Base-by-base conservation (phyloP, 352 stramenopile species). In the Pythium sp. region DNA sequence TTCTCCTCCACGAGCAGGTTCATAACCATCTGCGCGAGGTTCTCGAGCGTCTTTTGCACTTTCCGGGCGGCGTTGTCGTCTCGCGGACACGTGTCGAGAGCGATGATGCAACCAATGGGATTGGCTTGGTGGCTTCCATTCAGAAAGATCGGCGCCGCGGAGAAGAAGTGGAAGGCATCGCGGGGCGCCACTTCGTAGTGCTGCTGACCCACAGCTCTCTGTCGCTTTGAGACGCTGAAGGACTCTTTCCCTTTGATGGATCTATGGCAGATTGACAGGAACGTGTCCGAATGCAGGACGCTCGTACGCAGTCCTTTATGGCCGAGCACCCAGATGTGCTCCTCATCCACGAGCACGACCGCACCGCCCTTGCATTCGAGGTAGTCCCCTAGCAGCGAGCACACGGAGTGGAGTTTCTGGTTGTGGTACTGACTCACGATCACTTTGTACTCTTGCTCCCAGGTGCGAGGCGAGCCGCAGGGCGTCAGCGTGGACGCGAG, bases 361-460 rank as follows among this genome's bases (percentile, higher is more conserved):
- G 84, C 82, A 24, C 81, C 77, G 8, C 84, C 81, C 7, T 81
- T 76, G 69, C 82, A 91, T 55, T 93, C 84, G 24, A 93, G 80
- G 65, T 90, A 93, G 51, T 93, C 81, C 7, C 82, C 62, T 1
- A 93, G 65, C 34, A 93, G 58, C 1, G 81, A 86, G 69, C 82
- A 93, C 4, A 91, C 81, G 0, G 81, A 91, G 59, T 88, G 78
- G n/a, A 93, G 76, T 62, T 88, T 90, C 61, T 82, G 71, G 69
- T 87, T 88, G 61, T 79, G 78, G 41, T 86, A 87, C 67, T 93
- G 84, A 64, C 82, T 93, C 53, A 90, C 81, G 65, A 87, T 85
- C 30, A 92, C 84, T 22, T 85, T 78, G 66, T 82, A 87, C 41
- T 83, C 71, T 1, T 59, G 65, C 11, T 71, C 67, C 56, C 60